These are phyloP conservation scores for Penicillium diatomitis DNA, from an alignment of 495 filamentous ascomycete genomes.

Conservation along the genomic window DNA sequence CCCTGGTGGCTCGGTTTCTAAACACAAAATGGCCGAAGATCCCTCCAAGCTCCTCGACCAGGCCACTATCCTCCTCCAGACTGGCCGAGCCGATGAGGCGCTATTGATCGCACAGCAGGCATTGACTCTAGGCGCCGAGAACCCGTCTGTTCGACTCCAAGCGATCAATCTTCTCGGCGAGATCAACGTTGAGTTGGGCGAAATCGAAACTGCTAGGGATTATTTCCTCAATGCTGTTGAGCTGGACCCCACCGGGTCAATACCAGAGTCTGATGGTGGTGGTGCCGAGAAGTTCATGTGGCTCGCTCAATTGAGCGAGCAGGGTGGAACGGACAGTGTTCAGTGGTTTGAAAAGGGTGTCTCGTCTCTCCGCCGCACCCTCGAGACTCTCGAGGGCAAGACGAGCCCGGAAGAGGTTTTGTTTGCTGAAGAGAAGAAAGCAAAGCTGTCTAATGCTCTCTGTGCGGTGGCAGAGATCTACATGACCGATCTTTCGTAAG, in stretches of 20 bases:
- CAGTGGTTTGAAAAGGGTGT: constrained; percentile 82
- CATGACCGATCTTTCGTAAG: constrained; percentile 85
- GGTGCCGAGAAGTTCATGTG: constrained; percentile 94
- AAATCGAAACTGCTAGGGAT: constrained; percentile 57
- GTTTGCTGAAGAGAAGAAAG: constrained; percentile 56
- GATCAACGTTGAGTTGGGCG: constrained; percentile 76
- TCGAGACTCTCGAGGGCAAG: constrained; percentile 43
- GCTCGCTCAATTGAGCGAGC: constrained; percentile 84
- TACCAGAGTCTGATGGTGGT: constrained; percentile 54
- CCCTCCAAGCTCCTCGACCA: constrained; percentile 52
- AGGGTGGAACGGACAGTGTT: constrained; percentile 77
- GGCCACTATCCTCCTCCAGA: constrained; percentile 61
- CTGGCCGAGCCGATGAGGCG: constrained; percentile 59
- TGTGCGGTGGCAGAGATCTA: constrained; percentile 91
- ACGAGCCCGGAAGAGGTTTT: constrained; percentile 31
- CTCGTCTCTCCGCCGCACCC: constrained; percentile 53
- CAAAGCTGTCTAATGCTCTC: constrained; percentile 72
- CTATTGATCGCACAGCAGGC: constrained; percentile 55
- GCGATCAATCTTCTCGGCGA: constrained; percentile 75
- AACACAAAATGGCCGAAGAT: constrained; percentile 40
- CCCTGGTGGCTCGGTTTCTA: constrained; percentile 34
- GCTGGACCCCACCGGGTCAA: constrained; percentile 61
- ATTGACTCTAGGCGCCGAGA: constrained; percentile 36
- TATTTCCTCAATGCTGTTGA: constrained; percentile 62
- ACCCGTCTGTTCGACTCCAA: constrained; percentile 41